Percentiles rank a stretch among this genome's conserved stretches.
Evolutionary conservation across 2,329 filamentous ascomycete species (phyloP).

Genomic region (Cladophialophora carrionii): DNA sequence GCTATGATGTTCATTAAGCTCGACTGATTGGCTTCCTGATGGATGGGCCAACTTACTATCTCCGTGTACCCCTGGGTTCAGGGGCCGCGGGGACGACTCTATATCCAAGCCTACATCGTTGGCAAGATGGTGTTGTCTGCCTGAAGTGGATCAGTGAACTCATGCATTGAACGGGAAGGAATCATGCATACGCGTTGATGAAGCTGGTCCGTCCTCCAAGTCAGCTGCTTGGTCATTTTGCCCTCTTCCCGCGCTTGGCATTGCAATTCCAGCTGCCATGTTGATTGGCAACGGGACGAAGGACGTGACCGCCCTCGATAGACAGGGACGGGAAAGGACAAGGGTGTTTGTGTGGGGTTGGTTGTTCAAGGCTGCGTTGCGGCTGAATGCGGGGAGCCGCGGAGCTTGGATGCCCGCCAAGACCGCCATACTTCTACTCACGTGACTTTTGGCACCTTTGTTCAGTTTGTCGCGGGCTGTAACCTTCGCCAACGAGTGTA

Average conservation of each 20-base stretch:
- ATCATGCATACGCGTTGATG: neutral
- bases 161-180: neutral
- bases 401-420: neutral
- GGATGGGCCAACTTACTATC: neutral
- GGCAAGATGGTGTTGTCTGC: neutral
- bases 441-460: too few relatives aligned
- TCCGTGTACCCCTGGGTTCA: neutral
- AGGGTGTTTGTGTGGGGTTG: neutral
- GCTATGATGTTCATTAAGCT: neutral
- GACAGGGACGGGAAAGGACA: neutral
- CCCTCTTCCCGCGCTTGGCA: neutral
- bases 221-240: neutral
- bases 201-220: neutral
- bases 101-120: neutral
- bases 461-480: too few relatives aligned
- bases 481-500: too few relatives aligned
- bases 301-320: neutral
- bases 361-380: neutral
- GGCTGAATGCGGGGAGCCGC: neutral
- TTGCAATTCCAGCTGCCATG: neutral
- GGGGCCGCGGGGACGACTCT: neutral
- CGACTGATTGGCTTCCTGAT: neutral
- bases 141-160: neutral
- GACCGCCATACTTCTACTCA: too few relatives aligned
- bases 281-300: neutral